A percentile compares a stretch with the other conserved stretches of the same genome.
phyloP scores from a whole-genome alignment of 768 basidiomycete genomes.

The Sarcodon sp. region DNA sequence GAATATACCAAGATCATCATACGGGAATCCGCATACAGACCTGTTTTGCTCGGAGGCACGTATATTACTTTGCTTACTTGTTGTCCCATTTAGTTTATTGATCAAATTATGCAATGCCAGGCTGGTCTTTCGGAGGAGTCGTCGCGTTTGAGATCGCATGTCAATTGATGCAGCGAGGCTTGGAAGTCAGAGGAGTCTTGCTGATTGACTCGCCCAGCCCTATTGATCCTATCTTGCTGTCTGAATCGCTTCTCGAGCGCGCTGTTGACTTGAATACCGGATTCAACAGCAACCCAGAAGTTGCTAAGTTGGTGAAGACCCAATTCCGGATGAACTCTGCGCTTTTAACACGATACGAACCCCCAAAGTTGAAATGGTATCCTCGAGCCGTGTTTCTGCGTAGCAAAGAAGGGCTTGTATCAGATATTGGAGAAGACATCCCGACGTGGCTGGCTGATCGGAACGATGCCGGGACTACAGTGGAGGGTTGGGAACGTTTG shows the following conservation, averaged over 20 bases:
- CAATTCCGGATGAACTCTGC: constrained; percentile 34
- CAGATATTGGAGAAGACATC: constrained; percentile 19
- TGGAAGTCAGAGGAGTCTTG: constrained; percentile 40
- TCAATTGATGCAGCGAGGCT: constrained; percentile 30
- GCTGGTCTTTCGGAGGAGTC: constrained; percentile 74
- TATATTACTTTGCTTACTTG: background rate
- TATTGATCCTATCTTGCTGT: constrained; percentile 33
- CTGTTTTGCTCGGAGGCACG: constrained; percentile 48
- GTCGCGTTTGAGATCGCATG: constrained; percentile 54
- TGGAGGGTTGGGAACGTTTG: constrained; percentile 35
- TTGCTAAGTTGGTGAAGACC: constrained; percentile 23
- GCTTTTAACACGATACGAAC: background rate
- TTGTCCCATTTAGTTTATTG: constrained; percentile 16
- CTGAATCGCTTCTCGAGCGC: constrained; percentile 36
- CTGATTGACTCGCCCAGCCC: constrained; percentile 62
- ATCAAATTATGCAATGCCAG: constrained; percentile 17
- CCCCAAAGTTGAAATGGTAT: constrained; percentile 8
- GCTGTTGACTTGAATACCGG: constrained; percentile 20
- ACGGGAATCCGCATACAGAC: constrained; percentile 15
- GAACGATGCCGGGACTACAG: constrained; percentile 16
- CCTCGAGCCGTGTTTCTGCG: constrained; percentile 36
- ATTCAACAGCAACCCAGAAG: constrained; percentile 15
- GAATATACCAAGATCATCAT: constrained; percentile 25
- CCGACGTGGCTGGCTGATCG: constrained; percentile 43
- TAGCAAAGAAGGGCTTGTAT: constrained; percentile 33